Evolutionary conservation across 441 rosid species (phyloP).

Genomic region (Euphorbia schlechtendalii): DNA sequence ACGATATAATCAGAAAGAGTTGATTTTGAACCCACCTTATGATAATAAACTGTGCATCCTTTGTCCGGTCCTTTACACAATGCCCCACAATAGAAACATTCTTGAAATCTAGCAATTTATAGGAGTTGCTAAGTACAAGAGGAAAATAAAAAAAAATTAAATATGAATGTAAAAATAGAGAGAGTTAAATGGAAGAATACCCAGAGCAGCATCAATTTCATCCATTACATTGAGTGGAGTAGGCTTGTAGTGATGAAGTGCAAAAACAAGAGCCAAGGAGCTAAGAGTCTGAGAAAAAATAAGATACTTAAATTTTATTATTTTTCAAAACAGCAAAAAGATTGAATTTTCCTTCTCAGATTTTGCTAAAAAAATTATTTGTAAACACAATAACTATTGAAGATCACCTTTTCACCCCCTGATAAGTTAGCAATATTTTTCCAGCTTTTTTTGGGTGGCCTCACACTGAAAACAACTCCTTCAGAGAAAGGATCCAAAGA

Average conservation of each 20-base stretch:
- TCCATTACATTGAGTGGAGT: conserved; percentile 98
- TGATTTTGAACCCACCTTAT: conserved; percentile 48
- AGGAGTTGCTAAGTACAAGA: conserved; percentile 12
- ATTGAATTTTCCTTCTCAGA: not conserved
- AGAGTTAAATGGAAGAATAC: conserved; percentile 40
- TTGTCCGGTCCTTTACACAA: conserved; percentile 91
- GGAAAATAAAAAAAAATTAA: not conserved
- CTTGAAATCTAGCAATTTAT: conserved; percentile 62
- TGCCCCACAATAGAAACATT: conserved; percentile 97
- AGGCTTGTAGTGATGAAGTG: conserved; percentile 99
- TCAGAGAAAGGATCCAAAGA: conserved; percentile 97
- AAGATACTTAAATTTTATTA: conserved; percentile 8
- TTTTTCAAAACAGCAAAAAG: conserved; percentile 1
- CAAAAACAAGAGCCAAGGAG: conserved; percentile 93
- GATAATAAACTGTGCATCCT: conserved; percentile 90
- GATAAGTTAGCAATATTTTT: conserved; percentile 93
- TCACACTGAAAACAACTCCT: conserved; percentile 96
- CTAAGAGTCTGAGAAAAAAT: conserved; percentile 72
- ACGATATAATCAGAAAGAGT: not conserved
- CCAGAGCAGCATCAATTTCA: conserved; percentile 95
- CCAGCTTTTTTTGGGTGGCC: conserved; percentile 99
- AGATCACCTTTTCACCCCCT: conserved; percentile 89
- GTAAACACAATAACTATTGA: not conserved
- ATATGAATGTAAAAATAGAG: conserved; percentile 1
- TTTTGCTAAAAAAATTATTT: not conserved